phyloP scores from a whole-genome alignment of 352 stramenopile species.

The Nothophytophthora sp. region DNA sequence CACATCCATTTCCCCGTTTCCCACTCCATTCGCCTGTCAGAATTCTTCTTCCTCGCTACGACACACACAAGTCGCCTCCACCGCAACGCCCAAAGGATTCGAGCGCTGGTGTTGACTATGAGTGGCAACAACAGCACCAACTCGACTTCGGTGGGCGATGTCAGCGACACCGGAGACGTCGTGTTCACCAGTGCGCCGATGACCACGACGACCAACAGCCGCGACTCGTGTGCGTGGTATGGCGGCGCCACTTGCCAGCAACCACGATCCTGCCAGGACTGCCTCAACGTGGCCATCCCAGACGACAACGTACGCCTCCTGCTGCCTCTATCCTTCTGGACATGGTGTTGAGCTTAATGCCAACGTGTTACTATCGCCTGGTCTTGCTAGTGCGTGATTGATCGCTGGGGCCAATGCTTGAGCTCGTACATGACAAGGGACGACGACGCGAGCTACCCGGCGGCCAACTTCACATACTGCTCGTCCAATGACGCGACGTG shows the following conservation, averaged over 20 bases:
- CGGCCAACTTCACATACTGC: slow-evolving; percentile 43
- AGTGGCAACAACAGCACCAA: slow-evolving; percentile 13
- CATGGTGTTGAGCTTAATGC: not conserved
- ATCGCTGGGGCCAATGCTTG: slow-evolving; percentile 30
- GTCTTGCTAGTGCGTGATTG: slow-evolving; percentile 43
- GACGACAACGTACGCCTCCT: slow-evolving; percentile 22
- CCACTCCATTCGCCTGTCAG: slow-evolving; percentile 1
- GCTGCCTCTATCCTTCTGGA: no score
- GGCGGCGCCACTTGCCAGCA: slow-evolving; percentile 20
- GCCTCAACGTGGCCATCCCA: slow-evolving; percentile 32
- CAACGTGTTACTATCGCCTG: not conserved
- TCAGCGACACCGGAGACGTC: not conserved
- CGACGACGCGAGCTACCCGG: slow-evolving; percentile 21
- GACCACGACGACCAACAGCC: slow-evolving; percentile 9
- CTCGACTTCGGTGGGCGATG: not conserved
- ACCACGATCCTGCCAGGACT: slow-evolving; percentile 37
- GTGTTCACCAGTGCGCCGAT: slow-evolving; percentile 24
- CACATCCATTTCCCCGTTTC: no score
- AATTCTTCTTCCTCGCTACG: slow-evolving; percentile 22
- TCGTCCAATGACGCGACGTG: slow-evolving; percentile 26
- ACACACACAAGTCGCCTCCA: no score
- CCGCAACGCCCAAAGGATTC: slow-evolving; percentile 7
- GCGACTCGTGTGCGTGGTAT: slow-evolving; percentile 41
- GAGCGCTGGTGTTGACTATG: slow-evolving; percentile 5
- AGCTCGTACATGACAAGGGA: slow-evolving; percentile 24